Evolutionary conservation across 441 rosid species (phyloP).

Genomic region (Biscutella laevigata): DNA sequence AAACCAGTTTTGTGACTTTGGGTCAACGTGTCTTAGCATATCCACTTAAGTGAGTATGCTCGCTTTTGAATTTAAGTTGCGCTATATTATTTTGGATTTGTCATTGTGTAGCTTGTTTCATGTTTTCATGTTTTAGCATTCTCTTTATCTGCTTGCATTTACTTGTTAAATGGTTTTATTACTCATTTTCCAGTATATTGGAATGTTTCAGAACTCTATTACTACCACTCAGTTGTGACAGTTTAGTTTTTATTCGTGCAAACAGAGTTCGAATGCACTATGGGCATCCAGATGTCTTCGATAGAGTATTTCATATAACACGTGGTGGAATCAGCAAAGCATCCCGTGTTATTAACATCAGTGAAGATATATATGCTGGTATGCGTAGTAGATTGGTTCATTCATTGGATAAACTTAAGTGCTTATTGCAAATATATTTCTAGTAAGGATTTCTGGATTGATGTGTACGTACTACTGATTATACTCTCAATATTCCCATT

Average conservation of each 20-base stretch:
- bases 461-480: not conserved
- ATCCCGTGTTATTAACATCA: conserved; percentile 88
- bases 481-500: not conserved
- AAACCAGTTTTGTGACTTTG: conserved; percentile 93
- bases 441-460: not conserved
- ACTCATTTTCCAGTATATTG: not conserved
- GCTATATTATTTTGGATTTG: not conserved
- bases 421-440: not conserved
- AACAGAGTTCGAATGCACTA: conserved; percentile 98
- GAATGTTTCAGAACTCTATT: not conserved
- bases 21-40: conserved; percentile 89
- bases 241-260: conserved; percentile 10
- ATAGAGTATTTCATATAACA: conserved; percentile 82
- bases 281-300: conserved; percentile 99
- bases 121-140: not conserved
- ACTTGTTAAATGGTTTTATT: not conserved
- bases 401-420: not conserved
- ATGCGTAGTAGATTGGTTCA: conserved; percentile 9
- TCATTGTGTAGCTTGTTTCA: conserved; percentile 4
- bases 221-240: not conserved
- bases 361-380: conserved; percentile 98
- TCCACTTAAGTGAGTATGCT: conserved; percentile 80
- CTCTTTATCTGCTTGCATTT: not conserved
- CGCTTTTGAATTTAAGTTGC: not conserved
- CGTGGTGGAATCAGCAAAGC: conserved; percentile 99